phyloP scores from a whole-genome alignment of 2,329 filamentous ascomycete species.

The Mycosphaerella sp. region DNA sequence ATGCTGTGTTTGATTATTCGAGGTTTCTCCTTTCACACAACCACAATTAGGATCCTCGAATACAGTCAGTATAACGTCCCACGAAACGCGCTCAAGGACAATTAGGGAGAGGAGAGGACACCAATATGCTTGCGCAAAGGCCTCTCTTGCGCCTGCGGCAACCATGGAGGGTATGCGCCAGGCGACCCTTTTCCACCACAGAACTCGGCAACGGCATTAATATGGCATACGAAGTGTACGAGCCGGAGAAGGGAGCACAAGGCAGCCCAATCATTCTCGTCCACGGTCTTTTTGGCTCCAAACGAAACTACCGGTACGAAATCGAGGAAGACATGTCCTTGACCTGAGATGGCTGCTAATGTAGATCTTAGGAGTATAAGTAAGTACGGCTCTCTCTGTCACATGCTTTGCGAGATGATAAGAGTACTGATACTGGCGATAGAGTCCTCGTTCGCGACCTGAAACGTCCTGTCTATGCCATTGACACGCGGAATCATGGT shows the following conservation, averaged over 20 bases:
- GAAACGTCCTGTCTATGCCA: conserved; percentile 70
- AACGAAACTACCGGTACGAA: conserved; percentile 66
- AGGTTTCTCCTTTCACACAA: too few relatives aligned
- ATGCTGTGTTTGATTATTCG: not conserved
- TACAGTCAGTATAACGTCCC: too few relatives aligned
- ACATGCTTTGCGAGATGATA: not conserved
- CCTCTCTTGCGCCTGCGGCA: conserved; percentile 21
- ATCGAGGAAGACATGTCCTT: too few relatives aligned
- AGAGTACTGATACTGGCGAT: not conserved
- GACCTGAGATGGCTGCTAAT: too few relatives aligned
- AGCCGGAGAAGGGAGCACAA: conserved; percentile 42
- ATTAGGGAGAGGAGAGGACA: not conserved
- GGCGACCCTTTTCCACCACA: conserved; percentile 26
- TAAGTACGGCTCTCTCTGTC: conserved; percentile 58
- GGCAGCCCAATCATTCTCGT: conserved; percentile 72
- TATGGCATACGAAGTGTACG: conserved; percentile 62
- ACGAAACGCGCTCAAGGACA: not conserved
- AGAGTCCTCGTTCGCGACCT: conserved; percentile 78
- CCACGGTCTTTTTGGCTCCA: conserved; percentile 90
- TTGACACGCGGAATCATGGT: conserved; percentile 91
- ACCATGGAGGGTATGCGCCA: conserved; percentile 17
- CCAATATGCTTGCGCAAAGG: conserved; percentile 22
- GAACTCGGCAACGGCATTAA: conserved; percentile 34
- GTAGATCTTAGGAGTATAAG: conserved; percentile 61
- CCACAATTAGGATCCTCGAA: too few relatives aligned